These are phyloP conservation scores for Herpetomonas tarakana DNA, from an alignment of 208 protist species.

Conservation along the genomic window DNA sequence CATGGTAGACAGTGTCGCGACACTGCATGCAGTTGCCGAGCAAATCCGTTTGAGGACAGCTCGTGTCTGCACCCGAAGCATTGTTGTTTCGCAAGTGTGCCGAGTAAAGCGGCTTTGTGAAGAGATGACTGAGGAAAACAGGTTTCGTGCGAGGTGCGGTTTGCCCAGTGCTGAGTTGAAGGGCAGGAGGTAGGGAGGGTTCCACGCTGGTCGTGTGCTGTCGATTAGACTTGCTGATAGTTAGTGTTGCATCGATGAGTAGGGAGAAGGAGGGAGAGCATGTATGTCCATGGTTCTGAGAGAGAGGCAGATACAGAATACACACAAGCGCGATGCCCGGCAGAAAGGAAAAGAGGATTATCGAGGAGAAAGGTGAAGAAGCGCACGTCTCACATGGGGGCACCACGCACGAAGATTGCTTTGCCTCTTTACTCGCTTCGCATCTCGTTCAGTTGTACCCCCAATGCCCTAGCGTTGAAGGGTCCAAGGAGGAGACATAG, in stretches of 20 bases:
- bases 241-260: not conserved
- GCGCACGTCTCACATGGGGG: no score
- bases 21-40: not conserved
- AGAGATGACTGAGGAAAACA: not conserved
- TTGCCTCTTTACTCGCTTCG: not conserved
- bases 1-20: conserved; percentile 3
- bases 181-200: not conserved
- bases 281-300: not conserved
- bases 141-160: not conserved
- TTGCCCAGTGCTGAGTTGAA: not conserved
- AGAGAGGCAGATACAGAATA: no score
- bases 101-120: not conserved
- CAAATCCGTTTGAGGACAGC: no score
- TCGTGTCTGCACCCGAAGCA: not conserved
- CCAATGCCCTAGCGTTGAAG: not conserved
- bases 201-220: no score
- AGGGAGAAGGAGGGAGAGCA: not conserved
- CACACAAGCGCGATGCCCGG: not conserved
- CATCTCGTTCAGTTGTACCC: not conserved
- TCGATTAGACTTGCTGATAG: not conserved
- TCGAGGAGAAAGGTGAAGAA: no score
- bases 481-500: not conserved
- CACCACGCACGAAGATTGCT: not conserved
- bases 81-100: not conserved
- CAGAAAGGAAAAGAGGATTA: not conserved